A percentile compares a stretch with the other conserved stretches of the same genome.
Conservation (phyloP, 208 protist genomes). For the Wallacemonas sp. region DNA sequence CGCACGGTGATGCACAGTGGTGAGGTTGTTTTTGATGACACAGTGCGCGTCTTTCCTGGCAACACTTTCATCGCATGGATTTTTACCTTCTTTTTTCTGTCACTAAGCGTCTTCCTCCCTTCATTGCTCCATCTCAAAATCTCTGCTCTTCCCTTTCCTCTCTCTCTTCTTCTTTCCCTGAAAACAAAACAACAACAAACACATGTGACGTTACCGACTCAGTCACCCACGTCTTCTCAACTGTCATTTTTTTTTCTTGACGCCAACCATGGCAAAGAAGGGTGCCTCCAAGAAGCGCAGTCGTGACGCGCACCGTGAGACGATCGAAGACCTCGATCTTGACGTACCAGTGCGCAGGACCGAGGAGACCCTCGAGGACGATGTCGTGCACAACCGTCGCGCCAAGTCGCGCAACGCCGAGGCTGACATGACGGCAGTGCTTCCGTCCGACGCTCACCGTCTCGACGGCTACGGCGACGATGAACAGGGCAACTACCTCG, state of each 20-base stretch:
- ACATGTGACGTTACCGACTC: too few species aligned
- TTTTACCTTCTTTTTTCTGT: constrained; percentile 3
- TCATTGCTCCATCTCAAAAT: not conserved
- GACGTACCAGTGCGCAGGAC: constrained; percentile 32
- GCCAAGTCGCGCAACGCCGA: constrained; percentile 14
- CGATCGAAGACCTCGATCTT: constrained; percentile 82
- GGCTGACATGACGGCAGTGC: constrained; percentile 26
- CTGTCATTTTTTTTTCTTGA: not conserved
- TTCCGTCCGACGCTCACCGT: constrained; percentile 85
- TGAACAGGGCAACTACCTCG: constrained; percentile 65
- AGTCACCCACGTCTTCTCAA: not conserved
- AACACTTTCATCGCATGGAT: too few species aligned
- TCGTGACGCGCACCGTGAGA: constrained; percentile 32
- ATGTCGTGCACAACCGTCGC: constrained; percentile 63
- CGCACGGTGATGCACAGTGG: too few species aligned
- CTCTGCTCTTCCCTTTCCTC: constrained; percentile 5
- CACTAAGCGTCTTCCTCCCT: not conserved
- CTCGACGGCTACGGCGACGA: constrained; percentile 86
- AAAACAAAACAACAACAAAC: too few species aligned
- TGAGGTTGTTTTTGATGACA: too few species aligned
- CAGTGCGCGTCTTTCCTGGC: too few species aligned
- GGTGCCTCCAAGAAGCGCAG: constrained; percentile 33
- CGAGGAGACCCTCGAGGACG: constrained; percentile 49
- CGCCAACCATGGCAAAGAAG: constrained; percentile 37
- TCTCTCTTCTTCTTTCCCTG: constrained; percentile 9